Evolutionary conservation across 108 stramenopile genomes (phyloP).

Genomic region (Schizochytrium sp.): DNA sequence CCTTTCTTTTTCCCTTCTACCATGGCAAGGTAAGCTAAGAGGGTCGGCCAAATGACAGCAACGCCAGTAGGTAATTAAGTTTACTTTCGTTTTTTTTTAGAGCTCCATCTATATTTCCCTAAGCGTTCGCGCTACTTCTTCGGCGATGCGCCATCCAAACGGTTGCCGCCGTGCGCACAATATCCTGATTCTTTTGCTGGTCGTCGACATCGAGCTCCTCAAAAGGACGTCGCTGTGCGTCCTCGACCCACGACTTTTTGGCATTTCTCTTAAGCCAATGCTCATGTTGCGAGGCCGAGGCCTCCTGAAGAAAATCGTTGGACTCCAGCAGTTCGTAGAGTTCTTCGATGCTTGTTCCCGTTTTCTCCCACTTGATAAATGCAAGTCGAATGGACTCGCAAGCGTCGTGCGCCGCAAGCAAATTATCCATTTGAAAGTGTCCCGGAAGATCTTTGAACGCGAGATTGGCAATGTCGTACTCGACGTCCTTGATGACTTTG

Average conservation of each 20-base stretch:
- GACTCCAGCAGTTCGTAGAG: background rate
- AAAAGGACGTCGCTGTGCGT: background rate
- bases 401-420: background rate
- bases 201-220: background rate
- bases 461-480: slow-evolving; percentile 14
- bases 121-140: background rate
- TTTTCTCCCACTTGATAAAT: background rate
- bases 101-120: too few species aligned
- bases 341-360: background rate
- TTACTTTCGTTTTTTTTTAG: too few species aligned
- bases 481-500: slow-evolving; percentile 14
- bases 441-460: background rate
- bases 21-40: too few species aligned
- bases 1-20: too few species aligned
- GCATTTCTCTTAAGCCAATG: slow-evolving; percentile 8
- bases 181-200: background rate
- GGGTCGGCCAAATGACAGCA: too few species aligned
- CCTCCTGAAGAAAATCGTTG: background rate
- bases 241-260: slow-evolving; percentile 7
- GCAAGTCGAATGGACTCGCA: background rate
- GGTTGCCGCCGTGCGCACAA: background rate
- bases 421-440: slow-evolving; percentile 6
- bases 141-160: background rate
- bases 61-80: too few species aligned
- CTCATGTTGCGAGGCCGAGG: background rate